A percentile compares a stretch with the other conserved stretches of the same genome.
These are phyloP conservation scores for Xylariales sp. DNA, from an alignment of 2,329 filamentous ascomycete species.

Conservation along the genomic window DNA sequence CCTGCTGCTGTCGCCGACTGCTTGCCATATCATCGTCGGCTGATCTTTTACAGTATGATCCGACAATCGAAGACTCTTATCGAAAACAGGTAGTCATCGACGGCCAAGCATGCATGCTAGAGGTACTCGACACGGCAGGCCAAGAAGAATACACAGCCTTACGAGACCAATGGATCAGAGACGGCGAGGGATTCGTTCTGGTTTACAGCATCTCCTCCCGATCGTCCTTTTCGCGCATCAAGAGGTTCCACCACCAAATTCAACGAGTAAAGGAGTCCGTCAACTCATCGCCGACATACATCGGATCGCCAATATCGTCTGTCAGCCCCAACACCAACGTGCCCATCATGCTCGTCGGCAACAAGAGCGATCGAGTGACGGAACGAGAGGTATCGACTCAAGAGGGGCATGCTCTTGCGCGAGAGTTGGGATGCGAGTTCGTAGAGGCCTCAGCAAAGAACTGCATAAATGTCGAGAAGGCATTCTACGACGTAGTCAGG, in stretches of 20 bases:
- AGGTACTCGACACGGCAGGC: conserved; percentile 93
- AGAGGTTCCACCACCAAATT: conserved; percentile 94
- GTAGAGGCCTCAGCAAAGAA: conserved; percentile 97
- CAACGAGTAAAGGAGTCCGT: conserved; percentile 93
- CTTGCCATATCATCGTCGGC: too few species aligned
- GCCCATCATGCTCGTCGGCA: conserved; percentile 96
- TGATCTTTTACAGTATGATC: conserved; percentile 68
- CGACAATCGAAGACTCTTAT: conserved; percentile 84
- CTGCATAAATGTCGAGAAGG: conserved; percentile 97
- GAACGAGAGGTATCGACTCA: conserved; percentile 96
- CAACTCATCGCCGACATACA: conserved; percentile 70
- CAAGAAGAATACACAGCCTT: conserved; percentile 98
- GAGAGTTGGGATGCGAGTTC: conserved; percentile 91
- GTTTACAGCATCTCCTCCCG: conserved; percentile 98
- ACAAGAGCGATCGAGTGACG: conserved; percentile 95
- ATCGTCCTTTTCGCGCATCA: conserved; percentile 90
- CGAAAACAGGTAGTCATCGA: conserved; percentile 91
- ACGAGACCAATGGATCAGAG: conserved; percentile 96
- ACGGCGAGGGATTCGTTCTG: conserved; percentile 94
- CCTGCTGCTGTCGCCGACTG: not conserved
- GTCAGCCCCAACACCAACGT: conserved; percentile 61
- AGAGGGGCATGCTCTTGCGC: conserved; percentile 86
- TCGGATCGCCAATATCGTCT: conserved; percentile 65
- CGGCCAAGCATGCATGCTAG: conserved; percentile 91
- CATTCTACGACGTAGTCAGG: conserved; percentile 94